Evolutionary conservation across 1,139 yeast genomes (phyloP), one percentile per base, ranked within the genome.

Genomic region (Saccharomyces hybrid): DNA sequence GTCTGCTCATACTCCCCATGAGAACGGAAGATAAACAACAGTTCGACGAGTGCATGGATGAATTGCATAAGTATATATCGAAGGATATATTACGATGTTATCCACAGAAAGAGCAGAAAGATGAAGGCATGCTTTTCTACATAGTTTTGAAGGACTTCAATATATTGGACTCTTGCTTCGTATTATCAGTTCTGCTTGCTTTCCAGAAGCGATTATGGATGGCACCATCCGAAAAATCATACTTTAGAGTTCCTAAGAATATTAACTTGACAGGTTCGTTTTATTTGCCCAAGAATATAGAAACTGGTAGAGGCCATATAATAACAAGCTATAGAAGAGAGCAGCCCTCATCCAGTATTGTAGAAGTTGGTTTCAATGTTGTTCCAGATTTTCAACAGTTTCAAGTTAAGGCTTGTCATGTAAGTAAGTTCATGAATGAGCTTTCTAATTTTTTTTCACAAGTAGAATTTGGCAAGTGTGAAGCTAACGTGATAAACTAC

Each of bases 151-250:
- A 51, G 48, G 52, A 61, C 28, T 64, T 65, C 49, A 61, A 53
- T 28, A 41, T 59, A 11, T 31, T 62, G 32, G 68, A 66, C 46
- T 61, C 63, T 47, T 65, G 67, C 46, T 52, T 65, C 14, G 56
- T 60, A 7, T 44, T 67, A 2, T 46, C 66, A 2, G 57, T 60
- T 8, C n/a, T 67, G 3, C 53, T 59, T 25, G 55, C 63, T 5
- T 27, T 56, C 16, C 57, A 55, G 48, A 57, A 56, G 47, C 61
- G 59, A 51, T 53, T 50, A 14, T 57, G 59, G 58, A 44, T 54
- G 26, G 47, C 51, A 13, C 47, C 53, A 6, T 49, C 48, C 7
- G 55, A 52, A 26, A 51, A 51, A 5, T 56, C 57, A 6, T 56
- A 49, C 14, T 58, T 60, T 28, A 52, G 47, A 5, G 53, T 61